Conservation (phyloP, 768 basidiomycete species). For the Neoboletus brunneissimus region DNA sequence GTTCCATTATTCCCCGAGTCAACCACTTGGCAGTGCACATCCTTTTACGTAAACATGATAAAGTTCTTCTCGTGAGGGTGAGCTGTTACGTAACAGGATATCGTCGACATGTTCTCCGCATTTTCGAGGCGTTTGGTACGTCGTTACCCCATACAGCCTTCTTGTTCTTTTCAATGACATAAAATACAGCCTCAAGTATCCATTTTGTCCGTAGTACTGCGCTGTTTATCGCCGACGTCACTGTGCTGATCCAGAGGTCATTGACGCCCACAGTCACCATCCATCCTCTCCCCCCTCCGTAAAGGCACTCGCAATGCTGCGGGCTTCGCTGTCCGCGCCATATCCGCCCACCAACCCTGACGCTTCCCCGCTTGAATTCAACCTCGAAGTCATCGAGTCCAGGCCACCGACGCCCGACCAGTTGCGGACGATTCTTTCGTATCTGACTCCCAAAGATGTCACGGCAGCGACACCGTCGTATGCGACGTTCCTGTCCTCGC, state of each 20-base stretch:
- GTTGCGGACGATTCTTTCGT: constrained; percentile 61
- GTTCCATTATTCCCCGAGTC: too few relatives aligned
- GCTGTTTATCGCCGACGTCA: constrained; percentile 5
- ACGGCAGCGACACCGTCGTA: constrained; percentile 29
- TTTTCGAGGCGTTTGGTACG: constrained; percentile 37
- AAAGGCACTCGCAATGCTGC: constrained; percentile 58
- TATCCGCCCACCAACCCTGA: constrained; percentile 54
- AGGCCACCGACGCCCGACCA: constrained; percentile 66
- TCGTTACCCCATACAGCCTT: constrained; percentile 4
- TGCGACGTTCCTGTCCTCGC: constrained; percentile 56
- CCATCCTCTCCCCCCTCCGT: constrained; percentile 62
- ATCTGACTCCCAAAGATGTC: constrained; percentile 38
- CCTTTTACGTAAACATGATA: constrained; percentile 5
- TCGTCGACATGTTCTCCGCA: constrained; percentile 34
- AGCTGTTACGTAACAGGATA: background rate
- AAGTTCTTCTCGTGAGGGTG: background rate
- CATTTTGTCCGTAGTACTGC: constrained; percentile 50
- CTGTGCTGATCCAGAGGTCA: constrained; percentile 1
- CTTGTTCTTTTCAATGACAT: background rate
- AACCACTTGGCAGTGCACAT: background rate
- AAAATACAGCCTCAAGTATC: constrained; percentile 54
- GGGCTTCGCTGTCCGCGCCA: constrained; percentile 53
- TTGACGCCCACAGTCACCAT: constrained; percentile 48
- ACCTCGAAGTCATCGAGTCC: constrained; percentile 69
- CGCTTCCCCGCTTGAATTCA: constrained; percentile 58